Base-by-base conservation (phyloP, 2,329 filamentous ascomycete genomes). In the Periconia digitata region DNA sequence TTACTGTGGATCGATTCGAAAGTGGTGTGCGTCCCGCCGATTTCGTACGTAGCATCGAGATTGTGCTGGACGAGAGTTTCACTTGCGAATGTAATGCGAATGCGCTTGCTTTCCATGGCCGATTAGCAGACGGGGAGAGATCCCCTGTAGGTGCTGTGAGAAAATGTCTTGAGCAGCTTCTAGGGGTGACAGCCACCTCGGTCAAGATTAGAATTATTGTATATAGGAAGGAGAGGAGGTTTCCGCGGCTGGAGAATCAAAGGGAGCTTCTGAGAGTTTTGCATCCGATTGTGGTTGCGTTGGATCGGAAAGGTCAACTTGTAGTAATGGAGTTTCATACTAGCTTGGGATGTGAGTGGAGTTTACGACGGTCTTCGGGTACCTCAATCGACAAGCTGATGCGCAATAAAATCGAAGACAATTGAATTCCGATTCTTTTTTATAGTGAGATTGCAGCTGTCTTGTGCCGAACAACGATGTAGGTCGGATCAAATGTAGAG, bases 1-100 rank as follows among this genome's bases (percentile, higher is more conserved):
- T 47, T 27, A 42, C 38, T 12, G 20, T 47, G 17, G 44, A 47
- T 21, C 38, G 44, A 6, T 42, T 47, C 10, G 38, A 38, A 8
- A n/a, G 20, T 20, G 24, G 24, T 8, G 3, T 42, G 3, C 29
- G n/a, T 8, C 44, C 44, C 12, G 21, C 20, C 7, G 29, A 36
- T 3, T 32, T 24, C 15, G 29, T 47, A 2, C 29, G 38, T 17
- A 46, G 23, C n/a, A 32, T 46, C 13, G 43, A 46, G 17, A 22
- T 46, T 10, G 43, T 46, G 10, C 43, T 46, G 3, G 43, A 46
- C 23, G 43, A 29, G 16, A 3, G 15, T 16, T 40, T 8, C 17
- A 22, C 3, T 2, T 46, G 43, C 16, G 16, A 13, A n/a, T 46
- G 36, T 24, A 46, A 40, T 34, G 24, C n/a, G 15, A 39, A 22